Evolutionary conservation across 2,329 filamentous ascomycete species (phyloP).

Genomic region (Grosmannia penicillata): DNA sequence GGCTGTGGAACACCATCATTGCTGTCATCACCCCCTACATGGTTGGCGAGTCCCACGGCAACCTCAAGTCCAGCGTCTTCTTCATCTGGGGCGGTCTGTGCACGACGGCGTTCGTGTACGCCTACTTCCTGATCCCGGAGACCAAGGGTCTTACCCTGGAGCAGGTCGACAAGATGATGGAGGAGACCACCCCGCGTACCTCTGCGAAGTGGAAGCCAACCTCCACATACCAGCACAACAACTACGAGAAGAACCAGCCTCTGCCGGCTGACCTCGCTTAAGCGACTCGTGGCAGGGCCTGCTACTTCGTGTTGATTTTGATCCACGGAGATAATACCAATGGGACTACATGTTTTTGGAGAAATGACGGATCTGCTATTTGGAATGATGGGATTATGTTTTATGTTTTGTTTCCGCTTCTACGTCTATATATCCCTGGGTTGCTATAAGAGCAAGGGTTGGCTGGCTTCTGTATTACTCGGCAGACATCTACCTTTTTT

Average conservation of each 20-base stretch:
- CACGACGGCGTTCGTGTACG: conserved; percentile 42
- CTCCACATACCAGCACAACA: conserved; percentile 45
- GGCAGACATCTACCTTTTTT: too few species aligned
- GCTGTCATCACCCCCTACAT: conserved; percentile 42
- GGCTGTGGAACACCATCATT: conserved; percentile 64
- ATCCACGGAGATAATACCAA: too few species aligned
- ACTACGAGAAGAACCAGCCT: neutral
- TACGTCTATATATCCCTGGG: too few species aligned
- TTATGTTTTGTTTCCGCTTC: too few species aligned
- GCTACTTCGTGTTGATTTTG: too few species aligned
- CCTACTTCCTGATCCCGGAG: conserved; percentile 61
- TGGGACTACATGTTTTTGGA: too few species aligned
- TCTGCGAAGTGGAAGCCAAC: conserved; percentile 64
- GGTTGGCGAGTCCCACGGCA: conserved; percentile 42
- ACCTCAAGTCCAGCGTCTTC: conserved; percentile 57
- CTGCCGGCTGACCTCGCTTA: too few species aligned
- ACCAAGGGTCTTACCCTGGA: conserved; percentile 65
- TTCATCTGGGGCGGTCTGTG: conserved; percentile 63
- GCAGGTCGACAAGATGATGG: conserved; percentile 78
- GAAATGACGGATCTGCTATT: too few species aligned
- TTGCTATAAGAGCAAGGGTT: too few species aligned
- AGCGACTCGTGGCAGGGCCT: too few species aligned
- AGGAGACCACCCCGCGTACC: conserved; percentile 65
- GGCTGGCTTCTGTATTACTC: too few species aligned
- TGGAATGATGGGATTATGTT: too few species aligned